phyloP scores from a whole-genome alignment of 2,329 filamentous ascomycete genomes.

The Cladosporium austrohemisphaericum region DNA sequence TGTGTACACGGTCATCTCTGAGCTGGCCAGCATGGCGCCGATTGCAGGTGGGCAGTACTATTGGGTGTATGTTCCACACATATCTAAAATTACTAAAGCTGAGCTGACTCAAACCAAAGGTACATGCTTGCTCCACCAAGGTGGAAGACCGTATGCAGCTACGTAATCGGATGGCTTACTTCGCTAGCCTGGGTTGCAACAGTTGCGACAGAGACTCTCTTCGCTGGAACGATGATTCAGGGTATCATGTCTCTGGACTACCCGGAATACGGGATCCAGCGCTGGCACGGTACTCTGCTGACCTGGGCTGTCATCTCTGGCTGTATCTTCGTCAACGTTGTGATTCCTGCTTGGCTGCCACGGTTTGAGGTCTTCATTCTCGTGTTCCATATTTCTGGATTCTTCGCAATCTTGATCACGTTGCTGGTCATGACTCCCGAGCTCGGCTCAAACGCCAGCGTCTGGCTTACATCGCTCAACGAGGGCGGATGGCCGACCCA shows the following conservation, averaged over 20 bases:
- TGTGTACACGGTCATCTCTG: conserved; percentile 46
- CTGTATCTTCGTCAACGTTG: conserved; percentile 45
- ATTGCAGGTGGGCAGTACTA: conserved; percentile 47
- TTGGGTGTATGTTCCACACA: conserved; percentile 33
- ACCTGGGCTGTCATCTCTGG: conserved; percentile 38
- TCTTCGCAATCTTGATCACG: conserved; percentile 51
- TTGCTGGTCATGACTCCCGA: conserved; percentile 33
- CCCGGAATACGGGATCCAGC: conserved; percentile 32
- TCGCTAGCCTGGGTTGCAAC: conserved; percentile 43
- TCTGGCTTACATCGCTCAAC: conserved; percentile 32
- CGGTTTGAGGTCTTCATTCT: conserved; percentile 42
- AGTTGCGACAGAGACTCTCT: conserved; percentile 41
- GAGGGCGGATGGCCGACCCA: conserved; percentile 34
- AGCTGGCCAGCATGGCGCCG: conserved; percentile 47
- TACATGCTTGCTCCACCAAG: conserved; percentile 43
- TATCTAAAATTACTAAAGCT: neutral
- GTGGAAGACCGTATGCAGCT: conserved; percentile 42
- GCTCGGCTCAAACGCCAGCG: conserved; percentile 24
- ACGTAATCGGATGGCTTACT: conserved; percentile 44
- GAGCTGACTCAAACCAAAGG: neutral
- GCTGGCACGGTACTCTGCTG: conserved; percentile 41
- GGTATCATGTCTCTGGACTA: conserved; percentile 39
- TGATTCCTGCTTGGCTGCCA: conserved; percentile 42
- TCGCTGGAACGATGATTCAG: conserved; percentile 41
- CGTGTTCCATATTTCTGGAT: conserved; percentile 50